Base-by-base conservation (phyloP, 176 grass and related monocot genomes). In the Aegilops speltoides region DNA sequence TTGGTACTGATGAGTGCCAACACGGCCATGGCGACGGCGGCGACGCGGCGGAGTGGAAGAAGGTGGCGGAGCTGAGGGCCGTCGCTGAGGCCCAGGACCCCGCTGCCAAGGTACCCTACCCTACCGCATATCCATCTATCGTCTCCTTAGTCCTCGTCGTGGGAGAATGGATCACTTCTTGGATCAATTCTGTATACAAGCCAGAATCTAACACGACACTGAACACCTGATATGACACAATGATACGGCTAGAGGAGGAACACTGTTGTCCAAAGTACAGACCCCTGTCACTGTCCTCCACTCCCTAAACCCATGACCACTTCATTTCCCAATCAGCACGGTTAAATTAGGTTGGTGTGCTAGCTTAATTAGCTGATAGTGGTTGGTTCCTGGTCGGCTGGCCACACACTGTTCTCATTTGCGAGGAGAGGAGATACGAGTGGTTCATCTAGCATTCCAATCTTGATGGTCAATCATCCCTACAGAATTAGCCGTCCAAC, bases 61-160 rank as follows among this genome's bases (percentile, higher is more conserved):
- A 88, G 88, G 84, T 97, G 50, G 84, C 82, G 8, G 83, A 91
- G 69, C 87, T 97, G 78, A 93, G 92, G 86, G 81, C 77, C 80
- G 81, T 89, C 24, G 87, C 89, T 7, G 88, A 94, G 64, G 90
- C 83, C 6, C 90, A 91, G 86, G 95, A 97, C 72, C 86, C 88
- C 11, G 79, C 83, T 20, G 85, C 86, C 79, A 94, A 94, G 95
- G 95, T 97, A 64, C 1, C 72, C 14, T 17, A 43, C 41, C 41
- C 41, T 45, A 45, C 1, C 60, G 15, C 48, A 41, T 32, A 10
- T 43, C 5, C 16, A 25, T 22, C 29, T 5, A 17, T 26, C 22
- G 20, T 8, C 7, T 26, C 1, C 7, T 20, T 65, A 0, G 1
- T 72, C 34, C 34, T n/a, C 68, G 3, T 31, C 29, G 29, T 29